Evolutionary conservation across 2,329 filamentous ascomycete species (phyloP), one percentile per base, ranked within the genome.

Genomic region (Trichoderma sp.): DNA sequence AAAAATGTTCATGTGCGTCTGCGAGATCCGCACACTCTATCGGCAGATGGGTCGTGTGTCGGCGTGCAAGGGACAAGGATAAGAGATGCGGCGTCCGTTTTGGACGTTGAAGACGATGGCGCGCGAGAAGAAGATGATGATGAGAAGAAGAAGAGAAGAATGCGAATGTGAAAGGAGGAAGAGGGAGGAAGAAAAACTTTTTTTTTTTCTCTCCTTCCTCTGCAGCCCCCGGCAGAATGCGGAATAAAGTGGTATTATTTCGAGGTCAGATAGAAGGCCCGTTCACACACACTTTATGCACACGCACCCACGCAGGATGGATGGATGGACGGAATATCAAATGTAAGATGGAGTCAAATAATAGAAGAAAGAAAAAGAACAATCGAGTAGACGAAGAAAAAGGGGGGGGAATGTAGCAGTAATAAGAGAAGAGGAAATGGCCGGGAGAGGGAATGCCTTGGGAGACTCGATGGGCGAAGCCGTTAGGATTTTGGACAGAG

Each of bases 241-340:
- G 67, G 67, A 68, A 68, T 66, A 65, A 66, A 66, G 54, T 66
- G 53, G 67, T 68, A 68, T 59, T 65, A 65, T 68, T 42, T 60
- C 63, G 52, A 68, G 61, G 67, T 68, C 52, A 68, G 67, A 68
- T 68, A 54, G 67, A 59, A 65, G 67, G 67, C 53, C 67, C 67
- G 67, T 68, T 66, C 67, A 68, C 67, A 59, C 42, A 64, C 35
- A 58, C 61, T 45, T 52, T 32, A 45, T 54, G 39, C 48, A 25
- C 37, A 64, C 37, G 27, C 52, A 56, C 61, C 27, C 19, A 56
- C 35, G 25, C 34, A 64, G 52, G 42, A 52, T 61, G 58, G 32
- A 61, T 61, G 42, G 19, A 50, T 27, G 27, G 34, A 57, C 32
- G 56, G 34, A 50, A 61, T 67, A 54, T 37, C 34, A 9, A 27